Percentiles rank a stretch among this genome's conserved stretches.
Evolutionary conservation across 306 rosid species (phyloP).

Genomic region (Spatholobus suberectus): DNA sequence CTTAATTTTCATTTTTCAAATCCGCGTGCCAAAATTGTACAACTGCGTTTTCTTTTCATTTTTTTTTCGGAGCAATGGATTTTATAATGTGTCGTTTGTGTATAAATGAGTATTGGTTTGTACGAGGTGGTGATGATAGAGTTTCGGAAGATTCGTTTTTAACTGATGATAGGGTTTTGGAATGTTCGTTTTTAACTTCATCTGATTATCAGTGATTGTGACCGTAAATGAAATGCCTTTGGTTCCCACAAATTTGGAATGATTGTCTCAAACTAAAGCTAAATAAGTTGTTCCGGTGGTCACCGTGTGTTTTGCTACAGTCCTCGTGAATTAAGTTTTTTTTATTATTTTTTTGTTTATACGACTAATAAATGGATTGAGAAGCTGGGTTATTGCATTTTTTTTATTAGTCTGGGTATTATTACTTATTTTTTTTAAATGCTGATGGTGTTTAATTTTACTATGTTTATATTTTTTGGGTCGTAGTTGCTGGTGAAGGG

Average conservation of each 20-base stretch:
- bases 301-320: background rate
- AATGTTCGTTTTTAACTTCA: background rate
- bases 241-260: conserved; percentile 21
- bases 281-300: background rate
- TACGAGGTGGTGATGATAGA: conserved; percentile 10
- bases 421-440: background rate
- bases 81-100: background rate
- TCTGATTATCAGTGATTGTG: conserved; percentile 17
- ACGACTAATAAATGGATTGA: background rate
- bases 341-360: background rate
- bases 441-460: background rate
- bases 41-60: background rate
- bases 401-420: background rate
- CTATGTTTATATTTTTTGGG: conserved; percentile 2
- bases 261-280: background rate
- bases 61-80: background rate
- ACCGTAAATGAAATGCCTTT: background rate
- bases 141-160: conserved; percentile 6
- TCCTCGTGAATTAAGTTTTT: no score
- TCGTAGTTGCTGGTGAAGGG: conserved; percentile 77
- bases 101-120: background rate
- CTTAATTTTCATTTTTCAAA: background rate
- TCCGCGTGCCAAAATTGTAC: background rate
- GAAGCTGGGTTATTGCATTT: background rate
- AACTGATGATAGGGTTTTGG: no score